Conservation (phyloP, 2,329 filamentous ascomycete genomes). For the Xylaria polymorpha region DNA sequence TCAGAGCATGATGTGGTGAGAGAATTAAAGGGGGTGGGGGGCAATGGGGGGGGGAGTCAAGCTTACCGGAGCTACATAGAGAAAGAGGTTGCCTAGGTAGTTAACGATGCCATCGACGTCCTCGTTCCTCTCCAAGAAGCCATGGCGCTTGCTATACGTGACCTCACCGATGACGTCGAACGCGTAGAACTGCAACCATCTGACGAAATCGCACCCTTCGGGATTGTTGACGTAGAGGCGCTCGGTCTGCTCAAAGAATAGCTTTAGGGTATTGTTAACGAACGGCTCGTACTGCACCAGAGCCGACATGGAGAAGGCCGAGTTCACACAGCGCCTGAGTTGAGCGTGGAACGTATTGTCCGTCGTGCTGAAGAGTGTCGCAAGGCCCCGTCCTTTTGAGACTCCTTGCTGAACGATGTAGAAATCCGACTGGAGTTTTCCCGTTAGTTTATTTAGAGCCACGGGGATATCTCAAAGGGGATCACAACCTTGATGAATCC, state of each 20-base stretch:
- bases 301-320: conserved; percentile 80
- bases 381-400: conserved; percentile 73
- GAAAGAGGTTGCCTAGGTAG: conserved; percentile 72
- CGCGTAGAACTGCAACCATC: conserved; percentile 83
- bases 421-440: conserved; percentile 72
- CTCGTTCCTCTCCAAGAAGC: conserved; percentile 78
- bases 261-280: conserved; percentile 77
- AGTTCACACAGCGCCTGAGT: conserved; percentile 79
- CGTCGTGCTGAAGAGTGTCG: conserved; percentile 80
- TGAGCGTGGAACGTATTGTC: conserved; percentile 80
- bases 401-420: conserved; percentile 83
- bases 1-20: not conserved
- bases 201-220: conserved; percentile 70
- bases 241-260: conserved; percentile 74
- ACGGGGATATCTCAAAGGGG: not conserved
- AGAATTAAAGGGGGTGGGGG: not conserved
- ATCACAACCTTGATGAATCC: conserved; percentile 76
- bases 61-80: conserved; percentile 76
- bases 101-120: conserved; percentile 80
- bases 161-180: conserved; percentile 85
- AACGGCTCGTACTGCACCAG: conserved; percentile 83
- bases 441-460: conserved; percentile 25
- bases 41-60: no score
- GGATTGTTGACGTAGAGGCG: conserved; percentile 61
- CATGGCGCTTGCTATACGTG: conserved; percentile 79